Base-by-base conservation (phyloP, 2,329 filamentous ascomycete species). In the Incumbomyces lentus region DNA sequence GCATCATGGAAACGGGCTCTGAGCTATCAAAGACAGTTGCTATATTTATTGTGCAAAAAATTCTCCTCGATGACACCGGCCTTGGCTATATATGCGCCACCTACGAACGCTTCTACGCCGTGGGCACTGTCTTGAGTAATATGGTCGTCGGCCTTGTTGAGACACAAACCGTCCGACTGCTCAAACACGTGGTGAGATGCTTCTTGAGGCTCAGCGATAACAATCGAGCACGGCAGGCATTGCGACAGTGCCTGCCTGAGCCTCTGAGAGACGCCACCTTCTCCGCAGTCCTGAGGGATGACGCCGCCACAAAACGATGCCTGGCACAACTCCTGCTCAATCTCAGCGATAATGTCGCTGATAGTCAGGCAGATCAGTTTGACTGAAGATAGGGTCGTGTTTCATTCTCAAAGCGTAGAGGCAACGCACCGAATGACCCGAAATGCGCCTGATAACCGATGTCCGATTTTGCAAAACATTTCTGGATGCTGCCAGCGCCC, bases 21-120 rank as follows among this genome's bases (percentile, higher is more conserved):
- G 92, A 98, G 68, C 76, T 98, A 50, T 95, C 88, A 73, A 98
- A 98, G 73, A 98, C 92, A 0, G 92, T 98, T 12, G 92, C 92
- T 49, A 98, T 98, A 59, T 98, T 98, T 71, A 98, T 98, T 59
- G 92, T 98, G 14, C 92, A 98, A 68, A 98, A 98, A 75, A 98
- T 98, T 19, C 71, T 98, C 44, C 78, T 98, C 2, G 92, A 98
- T 62, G 92, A 98, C 60, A 90, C 94, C 59, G 92, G 92, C 3
- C 76, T 98, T 52, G 92, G 92, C 60, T 98, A 98, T 67, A 98
- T 98, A 49, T 98, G 92, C 68, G 90, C 93, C 54, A 98, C 92
- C 1, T 98, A 98, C 60, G 92, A 98, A 72, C 79, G 92, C 16
- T 98, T 98, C 68, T 98, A 96, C 58, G 92, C 92, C 6, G 92